Base-by-base conservation (phyloP, 805 yeast genomes). In the Metschnikowia vanudenii region DNA sequence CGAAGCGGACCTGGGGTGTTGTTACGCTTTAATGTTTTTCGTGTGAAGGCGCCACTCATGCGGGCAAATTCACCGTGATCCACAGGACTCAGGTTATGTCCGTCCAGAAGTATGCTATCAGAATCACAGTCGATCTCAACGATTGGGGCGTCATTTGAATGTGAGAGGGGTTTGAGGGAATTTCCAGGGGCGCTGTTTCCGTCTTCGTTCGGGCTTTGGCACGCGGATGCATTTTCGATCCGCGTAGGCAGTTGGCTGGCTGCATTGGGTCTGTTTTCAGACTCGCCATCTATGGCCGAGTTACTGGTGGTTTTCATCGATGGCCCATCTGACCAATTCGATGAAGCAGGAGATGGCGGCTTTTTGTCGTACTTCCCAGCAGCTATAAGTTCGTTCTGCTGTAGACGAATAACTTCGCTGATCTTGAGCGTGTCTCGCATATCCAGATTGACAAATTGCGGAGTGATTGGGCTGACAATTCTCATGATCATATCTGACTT, bases 321-420 rank as follows among this genome's bases (percentile, higher is more conserved):
- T 8, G 49, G 29, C 20, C 39, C 42, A 32, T 41, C 44, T 12
- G 45, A 11, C 46, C 42, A 41, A 22, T 38, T 41, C 8, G 42
- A 20, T 8, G 38, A 32, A 13, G 26, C 19, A 13, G 46, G 39
- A 7, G 44, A 24, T 4, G 39, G 24, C 17, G 18, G 24, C 19
- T 34, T 33, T 13, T 37, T 43, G 14, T 37, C 46, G 43, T 46
- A 50, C 30, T 41, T 48, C 5, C 53, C 47, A 3, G 46, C 19
- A 4, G 53, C 49, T 24, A 55, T 55, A 19, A 55, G 49, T 26
- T 42, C 39, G 39, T 43, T 52, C 42, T 55, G 59, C 41, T 52
- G 55, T 47, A 40, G 49, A 19, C 57, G 43, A 20, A 55, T 53
- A 24, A 34, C 42, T 32, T 55, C 51, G 36, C 57, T 53, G 41